Percentiles rank a stretch among this genome's conserved stretches.
Conservation (phyloP, 371 early-diverging fungal genomes). For the Batkoa obscura region DNA sequence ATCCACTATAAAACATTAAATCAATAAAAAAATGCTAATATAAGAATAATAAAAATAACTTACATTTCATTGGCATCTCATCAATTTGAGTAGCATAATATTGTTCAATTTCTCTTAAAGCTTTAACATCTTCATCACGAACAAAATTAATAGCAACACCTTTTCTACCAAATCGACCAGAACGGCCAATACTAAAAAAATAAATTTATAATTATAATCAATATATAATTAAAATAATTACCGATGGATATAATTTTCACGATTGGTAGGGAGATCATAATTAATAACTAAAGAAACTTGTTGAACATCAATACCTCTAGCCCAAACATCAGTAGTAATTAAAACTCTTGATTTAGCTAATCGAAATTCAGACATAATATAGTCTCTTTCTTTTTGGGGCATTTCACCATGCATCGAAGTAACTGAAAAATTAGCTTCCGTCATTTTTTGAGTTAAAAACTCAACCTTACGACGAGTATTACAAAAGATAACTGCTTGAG, state of each 20-base stretch:
- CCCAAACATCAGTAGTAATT: slow-evolving; percentile 89
- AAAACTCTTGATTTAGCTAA: slow-evolving; percentile 70
- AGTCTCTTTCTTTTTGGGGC: slow-evolving; percentile 77
- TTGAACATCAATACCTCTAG: slow-evolving; percentile 97
- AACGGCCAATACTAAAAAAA: slow-evolving; percentile 67
- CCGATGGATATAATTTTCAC: slow-evolving; percentile 88
- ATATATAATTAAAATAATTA: slow-evolving; percentile 8
- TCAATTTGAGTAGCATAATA: slow-evolving; percentile 89
- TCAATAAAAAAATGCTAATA: too few species aligned
- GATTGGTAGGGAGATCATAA: slow-evolving; percentile 88
- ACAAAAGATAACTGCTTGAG: slow-evolving; percentile 98
- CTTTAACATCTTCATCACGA: slow-evolving; percentile 65
- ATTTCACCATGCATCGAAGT: slow-evolving; percentile 98
- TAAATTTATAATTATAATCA: slow-evolving; percentile 12
- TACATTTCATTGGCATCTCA: slow-evolving; percentile 80
- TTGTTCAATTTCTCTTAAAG: slow-evolving; percentile 79
- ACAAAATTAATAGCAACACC: slow-evolving; percentile 98
- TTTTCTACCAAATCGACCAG: slow-evolving; percentile 95
- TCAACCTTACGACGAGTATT: slow-evolving; percentile 97
- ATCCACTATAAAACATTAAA: too few species aligned
- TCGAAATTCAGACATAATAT: slow-evolving; percentile 85
- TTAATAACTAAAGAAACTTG: slow-evolving; percentile 90
- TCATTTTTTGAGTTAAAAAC: slow-evolving; percentile 90
- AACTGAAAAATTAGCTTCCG: slow-evolving; percentile 85
- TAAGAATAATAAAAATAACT: background rate